Percentiles rank a stretch among this genome's conserved stretches.
Conservation (phyloP, 768 basidiomycete genomes). For the Leccinum imitatum region DNA sequence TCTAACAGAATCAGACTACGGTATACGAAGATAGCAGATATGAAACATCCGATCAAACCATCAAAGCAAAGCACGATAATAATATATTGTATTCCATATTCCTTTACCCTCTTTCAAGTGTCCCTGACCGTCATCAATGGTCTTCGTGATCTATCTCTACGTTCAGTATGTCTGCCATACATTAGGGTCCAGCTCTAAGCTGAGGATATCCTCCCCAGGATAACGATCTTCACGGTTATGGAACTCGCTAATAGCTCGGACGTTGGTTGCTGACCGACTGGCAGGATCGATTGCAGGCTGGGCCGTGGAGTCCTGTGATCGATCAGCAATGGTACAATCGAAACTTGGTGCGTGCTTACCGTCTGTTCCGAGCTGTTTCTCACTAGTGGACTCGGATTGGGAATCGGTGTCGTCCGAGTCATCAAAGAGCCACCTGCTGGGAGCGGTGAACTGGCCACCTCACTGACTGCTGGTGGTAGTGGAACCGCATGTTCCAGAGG, state of each 20-base stretch:
- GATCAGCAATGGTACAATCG: not conserved
- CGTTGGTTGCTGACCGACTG: not conserved
- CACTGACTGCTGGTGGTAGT: conserved; percentile 5
- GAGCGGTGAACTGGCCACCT: conserved; percentile 24
- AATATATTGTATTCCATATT: not conserved
- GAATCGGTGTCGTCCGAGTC: not conserved
- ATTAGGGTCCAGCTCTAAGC: conserved; percentile 2
- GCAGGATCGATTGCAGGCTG: too few species aligned
- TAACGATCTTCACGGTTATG: not conserved
- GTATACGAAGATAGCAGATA: not conserved
- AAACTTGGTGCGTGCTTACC: conserved; percentile 4
- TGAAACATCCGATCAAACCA: not conserved
- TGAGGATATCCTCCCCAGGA: conserved; percentile 20
- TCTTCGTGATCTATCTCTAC: not conserved
- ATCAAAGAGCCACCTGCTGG: not conserved
- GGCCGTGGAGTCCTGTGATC: not conserved
- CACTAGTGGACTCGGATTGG: conserved; percentile 5
- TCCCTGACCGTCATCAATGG: too few species aligned
- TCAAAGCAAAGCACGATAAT: not conserved
- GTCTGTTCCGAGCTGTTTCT: conserved; percentile 1
- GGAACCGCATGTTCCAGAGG: conserved; percentile 25
- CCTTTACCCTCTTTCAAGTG: not conserved
- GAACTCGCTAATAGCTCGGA: conserved; percentile 13
- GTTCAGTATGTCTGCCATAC: too few species aligned
- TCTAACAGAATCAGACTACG: too few species aligned